Evolutionary conservation across 106 monocot species (phyloP), one percentile per base, ranked within the genome.

Genomic region (Dioscorea zingiberensis): DNA sequence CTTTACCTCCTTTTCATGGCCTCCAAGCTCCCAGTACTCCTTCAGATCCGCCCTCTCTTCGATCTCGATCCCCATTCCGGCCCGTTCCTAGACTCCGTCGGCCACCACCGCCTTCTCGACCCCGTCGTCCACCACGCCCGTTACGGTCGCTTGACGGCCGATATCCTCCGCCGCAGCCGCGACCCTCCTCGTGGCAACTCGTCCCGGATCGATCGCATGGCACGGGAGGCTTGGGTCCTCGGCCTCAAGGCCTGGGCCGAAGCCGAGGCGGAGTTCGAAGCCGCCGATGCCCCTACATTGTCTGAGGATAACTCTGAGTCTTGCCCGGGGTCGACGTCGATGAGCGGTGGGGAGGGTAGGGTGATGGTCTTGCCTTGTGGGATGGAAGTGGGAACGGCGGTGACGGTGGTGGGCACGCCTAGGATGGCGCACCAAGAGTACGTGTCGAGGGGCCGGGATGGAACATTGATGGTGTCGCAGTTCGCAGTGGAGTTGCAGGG

Each of bases 401-500:
- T 78, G 12, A 78, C 72, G 14, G 53, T 78, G 21, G 68, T 78
- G 7, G 78, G 72, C n/a, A 72, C 44, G 62, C 78, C 78, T 6
- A 60, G 47, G 16, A 0, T 26, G 10, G 72, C 60, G 21, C 67
- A 68, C 32, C 1, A 19, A n/a, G 71, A 77, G 77, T 71, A 66
- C 22, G 65, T 66, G 30, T 66, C 77, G 70, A 59, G 47, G 59
- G 25, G 29, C 11, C 55, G 72, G 17, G 32, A 63, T 44, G 21
- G 27, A 8, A 67, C 62, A 28, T 82, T 86, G 27, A 48, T 57
- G 54, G 86, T 82, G n/a, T 76, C 87, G 2, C 87, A 87, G 79
- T 87, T 87, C 66, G 64, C 77, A 60, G 79, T 83, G 32, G 87
- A 87, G 67, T 58, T 87, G 56, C 82, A 77, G 71, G 87, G 87